Conservation (phyloP, 345 rosid species). For the Acer negundo region DNA sequence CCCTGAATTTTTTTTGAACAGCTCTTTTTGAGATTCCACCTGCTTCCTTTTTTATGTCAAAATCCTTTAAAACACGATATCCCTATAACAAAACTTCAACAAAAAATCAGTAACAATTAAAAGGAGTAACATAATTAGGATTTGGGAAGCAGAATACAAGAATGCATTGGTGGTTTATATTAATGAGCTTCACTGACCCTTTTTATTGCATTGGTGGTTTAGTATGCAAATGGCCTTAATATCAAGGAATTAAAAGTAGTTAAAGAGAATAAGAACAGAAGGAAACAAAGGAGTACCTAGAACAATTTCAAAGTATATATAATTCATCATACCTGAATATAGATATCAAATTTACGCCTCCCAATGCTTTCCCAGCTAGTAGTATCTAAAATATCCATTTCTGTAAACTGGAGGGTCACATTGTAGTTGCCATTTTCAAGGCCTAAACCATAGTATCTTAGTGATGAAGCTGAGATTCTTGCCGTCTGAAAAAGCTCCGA, state of each 20-base stretch:
- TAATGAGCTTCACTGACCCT: background rate
- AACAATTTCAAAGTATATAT: background rate
- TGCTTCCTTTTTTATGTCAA: slow-evolving; percentile 45
- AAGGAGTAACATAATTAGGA: background rate
- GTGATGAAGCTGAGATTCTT: slow-evolving; percentile 39
- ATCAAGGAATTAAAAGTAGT: background rate
- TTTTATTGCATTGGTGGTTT: background rate
- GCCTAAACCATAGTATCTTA: slow-evolving; percentile 49
- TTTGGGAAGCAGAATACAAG: background rate
- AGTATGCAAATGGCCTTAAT: background rate
- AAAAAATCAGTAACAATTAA: background rate
- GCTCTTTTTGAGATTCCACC: slow-evolving; percentile 32
- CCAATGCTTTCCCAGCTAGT: slow-evolving; percentile 49
- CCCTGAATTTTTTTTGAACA: slow-evolving; percentile 22
- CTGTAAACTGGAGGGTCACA: slow-evolving; percentile 51
- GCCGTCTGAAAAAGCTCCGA: slow-evolving; percentile 46
- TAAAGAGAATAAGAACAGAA: background rate
- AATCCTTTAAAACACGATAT: slow-evolving; percentile 47
- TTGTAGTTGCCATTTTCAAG: slow-evolving; percentile 34
- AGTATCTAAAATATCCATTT: slow-evolving; percentile 37
- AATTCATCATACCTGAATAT: slow-evolving; percentile 41
- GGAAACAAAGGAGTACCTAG: background rate
- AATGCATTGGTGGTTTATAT: no score
- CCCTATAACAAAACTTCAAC: slow-evolving; percentile 39
- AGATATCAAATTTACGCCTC: slow-evolving; percentile 51